Conservation (phyloP, 192 early-diverging fungal species). For the Coemansia sp. region DNA sequence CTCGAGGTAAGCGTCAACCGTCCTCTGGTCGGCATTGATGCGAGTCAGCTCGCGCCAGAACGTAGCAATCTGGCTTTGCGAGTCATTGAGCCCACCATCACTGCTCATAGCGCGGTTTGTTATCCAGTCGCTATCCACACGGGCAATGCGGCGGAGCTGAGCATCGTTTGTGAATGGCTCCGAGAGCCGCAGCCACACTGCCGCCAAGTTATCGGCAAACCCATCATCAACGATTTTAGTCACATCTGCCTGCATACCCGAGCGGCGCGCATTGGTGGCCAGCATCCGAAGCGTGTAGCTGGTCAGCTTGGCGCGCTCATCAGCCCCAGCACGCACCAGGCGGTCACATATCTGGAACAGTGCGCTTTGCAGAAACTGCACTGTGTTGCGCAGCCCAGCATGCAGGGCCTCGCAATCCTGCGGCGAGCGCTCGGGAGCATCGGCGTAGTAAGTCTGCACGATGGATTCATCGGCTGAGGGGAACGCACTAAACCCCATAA, state of each 20-base stretch:
- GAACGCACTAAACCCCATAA: constrained; percentile 43
- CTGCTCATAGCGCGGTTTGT: constrained; percentile 58
- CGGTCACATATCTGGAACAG: constrained; percentile 57
- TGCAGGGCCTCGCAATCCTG: constrained; percentile 58
- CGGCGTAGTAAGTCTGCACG: constrained; percentile 30
- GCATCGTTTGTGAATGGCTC: constrained; percentile 83
- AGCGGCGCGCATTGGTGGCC: constrained; percentile 67
- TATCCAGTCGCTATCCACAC: constrained; percentile 78
- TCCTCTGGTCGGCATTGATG: constrained; percentile 71
- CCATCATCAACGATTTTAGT: constrained; percentile 77
- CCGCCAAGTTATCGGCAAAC: constrained; percentile 76
- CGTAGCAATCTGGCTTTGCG: constrained; percentile 26
- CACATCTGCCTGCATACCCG: constrained; percentile 77
- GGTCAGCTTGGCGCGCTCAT: constrained; percentile 59
- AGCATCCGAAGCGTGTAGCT: constrained; percentile 65
- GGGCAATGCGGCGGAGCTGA: constrained; percentile 68
- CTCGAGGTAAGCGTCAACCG: constrained; percentile 62
- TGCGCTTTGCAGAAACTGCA: constrained; percentile 57
- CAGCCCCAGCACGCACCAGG: constrained; percentile 67
- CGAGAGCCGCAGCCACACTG: constrained; percentile 63
- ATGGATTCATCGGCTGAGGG: constrained; percentile 33
- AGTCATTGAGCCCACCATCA: constrained; percentile 43
- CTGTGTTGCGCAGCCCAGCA: constrained; percentile 58
- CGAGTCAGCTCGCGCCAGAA: constrained; percentile 70
- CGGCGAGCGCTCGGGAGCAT: constrained; percentile 55